Base-by-base conservation (phyloP, 2,329 filamentous ascomycete genomes). In the Helotiales sp. region DNA sequence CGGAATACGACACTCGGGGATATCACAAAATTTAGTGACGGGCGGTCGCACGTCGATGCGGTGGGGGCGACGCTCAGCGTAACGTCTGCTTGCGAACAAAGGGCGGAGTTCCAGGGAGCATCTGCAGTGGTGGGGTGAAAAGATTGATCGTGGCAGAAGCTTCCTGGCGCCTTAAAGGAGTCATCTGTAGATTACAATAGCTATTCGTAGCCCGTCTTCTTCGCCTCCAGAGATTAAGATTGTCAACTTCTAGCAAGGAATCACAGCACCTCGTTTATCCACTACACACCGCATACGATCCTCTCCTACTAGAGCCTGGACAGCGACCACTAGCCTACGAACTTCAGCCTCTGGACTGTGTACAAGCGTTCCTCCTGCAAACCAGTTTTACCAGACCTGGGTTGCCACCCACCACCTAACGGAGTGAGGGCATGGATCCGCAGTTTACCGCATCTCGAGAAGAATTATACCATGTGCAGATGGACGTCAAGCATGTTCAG, bases 401-500 rank as follows among this genome's bases (percentile, higher is more conserved):
- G 40, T 44, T 44, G 19, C 40, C 40, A 15, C 40, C n/a, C 1
- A 25, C 22, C 27, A 38, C 34, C 34, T 7, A 63, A 47, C 36
- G 47, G 44, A 34, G 60, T 54, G 47, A 66, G 73, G 82, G 81
- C 65, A 88, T 88, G 85, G 85, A 88, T 82, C 75, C 81, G 63
- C 82, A 84, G 66, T 85, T 84, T 69, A 70, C 79, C 47, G 76
- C 80, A 65, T 78, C 79, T 67, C 81, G 83, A 70, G 85, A 88
- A 77, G 84, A 87, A 74, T 76, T 88, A 69, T 84, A 86, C 71
- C 82, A 78, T 79, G 78, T 89, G 73, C 84, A 88, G 74, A 87
- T 88, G 82, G 85, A 88, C 75, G 75, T 89, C 69, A 87, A 85
- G 73, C 83, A 87, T 73, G 78, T 88, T 59, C 85, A 88, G 66